A percentile compares a stretch with the other conserved stretches of the same genome.
Conservation (phyloP, 2,329 filamentous ascomycete species). For the Fusarium protoensiforme region DNA sequence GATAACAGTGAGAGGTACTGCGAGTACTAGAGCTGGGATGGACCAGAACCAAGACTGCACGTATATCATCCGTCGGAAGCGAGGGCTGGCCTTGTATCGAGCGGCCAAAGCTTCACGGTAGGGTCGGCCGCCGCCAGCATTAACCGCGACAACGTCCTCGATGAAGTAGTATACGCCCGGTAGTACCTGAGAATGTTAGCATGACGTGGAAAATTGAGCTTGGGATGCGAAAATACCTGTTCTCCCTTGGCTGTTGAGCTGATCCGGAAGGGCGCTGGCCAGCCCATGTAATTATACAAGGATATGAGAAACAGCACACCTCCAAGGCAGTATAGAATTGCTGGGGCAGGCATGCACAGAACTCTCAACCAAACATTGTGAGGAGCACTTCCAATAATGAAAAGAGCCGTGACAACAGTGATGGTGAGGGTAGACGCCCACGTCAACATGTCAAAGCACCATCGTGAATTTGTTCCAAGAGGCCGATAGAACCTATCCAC, state of each 20-base stretch:
- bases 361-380: conserved; percentile 61
- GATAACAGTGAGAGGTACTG: conserved; percentile 50
- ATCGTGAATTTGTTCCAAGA: conserved; percentile 57
- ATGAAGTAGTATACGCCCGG: conserved; percentile 73
- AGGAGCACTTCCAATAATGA: conserved; percentile 63
- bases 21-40: conserved; percentile 51
- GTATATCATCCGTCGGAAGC: conserved; percentile 55
- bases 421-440: conserved; percentile 60
- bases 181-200: conserved; percentile 57
- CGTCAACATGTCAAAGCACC: conserved; percentile 63
- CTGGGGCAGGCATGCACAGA: conserved; percentile 62
- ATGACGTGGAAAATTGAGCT: rapidly evolving
- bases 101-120: conserved; percentile 56
- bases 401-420: conserved; percentile 59
- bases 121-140: conserved; percentile 65
- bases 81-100: conserved; percentile 54
- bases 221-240: conserved; percentile 38
- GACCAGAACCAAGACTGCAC: conserved; percentile 56
- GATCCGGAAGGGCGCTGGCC: conserved; percentile 68
- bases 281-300: conserved; percentile 50
- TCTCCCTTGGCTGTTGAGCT: conserved; percentile 71
- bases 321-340: conserved; percentile 61
- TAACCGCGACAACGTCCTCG: conserved; percentile 75
- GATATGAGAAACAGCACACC: conserved; percentile 53
- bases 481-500: conserved; percentile 62